A percentile compares a stretch with the other conserved stretches of the same genome.
phyloP scores from a whole-genome alignment of 2,329 filamentous ascomycete genomes.

The Paecilomyces dactylethromorphus region DNA sequence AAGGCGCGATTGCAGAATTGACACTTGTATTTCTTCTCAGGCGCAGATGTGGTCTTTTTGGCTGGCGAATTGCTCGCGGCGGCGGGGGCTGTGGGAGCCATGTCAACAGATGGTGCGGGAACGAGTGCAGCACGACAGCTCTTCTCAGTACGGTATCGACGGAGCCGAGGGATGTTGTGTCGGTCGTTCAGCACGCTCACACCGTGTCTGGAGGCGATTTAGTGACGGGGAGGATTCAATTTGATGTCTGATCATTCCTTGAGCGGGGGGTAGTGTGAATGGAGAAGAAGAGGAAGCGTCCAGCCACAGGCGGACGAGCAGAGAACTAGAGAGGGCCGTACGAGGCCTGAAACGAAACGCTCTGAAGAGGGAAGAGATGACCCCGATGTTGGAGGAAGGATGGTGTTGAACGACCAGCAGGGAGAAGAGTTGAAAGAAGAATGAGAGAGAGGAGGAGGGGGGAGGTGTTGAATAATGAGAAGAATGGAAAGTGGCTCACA shows the following conservation, averaged over 20 bases:
- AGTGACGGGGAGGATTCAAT: conserved; percentile 30
- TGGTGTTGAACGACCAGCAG: neutral
- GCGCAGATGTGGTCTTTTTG: conserved; percentile 73
- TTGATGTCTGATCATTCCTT: conserved; percentile 40
- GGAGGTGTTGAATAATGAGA: conserved; percentile 5
- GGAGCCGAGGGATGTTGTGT: conserved; percentile 13
- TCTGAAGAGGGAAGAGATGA: conserved; percentile 5
- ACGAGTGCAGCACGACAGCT: conserved; percentile 6
- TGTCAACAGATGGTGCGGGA: conserved; percentile 18
- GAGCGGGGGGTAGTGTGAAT: conserved; percentile 20
- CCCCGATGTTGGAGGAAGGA: conserved; percentile 6
- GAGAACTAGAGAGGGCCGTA: conserved; percentile 1
- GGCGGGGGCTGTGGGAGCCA: conserved; percentile 48
- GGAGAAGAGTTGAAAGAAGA: conserved; percentile 11
- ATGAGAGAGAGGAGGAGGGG: conserved; percentile 11
- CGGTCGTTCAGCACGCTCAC: conserved; percentile 34
- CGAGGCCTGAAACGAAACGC: conserved; percentile 1
- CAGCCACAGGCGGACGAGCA: conserved; percentile 34
- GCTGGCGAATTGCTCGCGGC: conserved; percentile 65
- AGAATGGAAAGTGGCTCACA: conserved; percentile 8
- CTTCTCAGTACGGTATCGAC: conserved; percentile 20
- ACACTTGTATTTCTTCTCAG: conserved; percentile 99
- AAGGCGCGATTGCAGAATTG: conserved; percentile 98
- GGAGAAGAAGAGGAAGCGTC: conserved; percentile 22
- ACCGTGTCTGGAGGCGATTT: conserved; percentile 37